Conservation (phyloP, 2,329 filamentous ascomycete species). For the Rosellinia necatrix region DNA sequence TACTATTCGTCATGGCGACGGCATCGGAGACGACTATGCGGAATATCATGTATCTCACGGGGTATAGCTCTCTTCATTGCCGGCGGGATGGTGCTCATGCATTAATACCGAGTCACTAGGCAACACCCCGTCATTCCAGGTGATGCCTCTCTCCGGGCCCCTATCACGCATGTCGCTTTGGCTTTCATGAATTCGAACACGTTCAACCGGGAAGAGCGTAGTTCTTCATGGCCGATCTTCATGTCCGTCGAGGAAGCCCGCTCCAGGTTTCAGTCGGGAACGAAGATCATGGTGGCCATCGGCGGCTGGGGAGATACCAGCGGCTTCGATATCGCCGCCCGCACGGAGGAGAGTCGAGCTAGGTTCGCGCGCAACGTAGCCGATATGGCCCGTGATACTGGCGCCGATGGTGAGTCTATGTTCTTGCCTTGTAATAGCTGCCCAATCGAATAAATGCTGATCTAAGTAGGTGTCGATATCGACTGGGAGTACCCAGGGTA, state of each 20-base stretch:
- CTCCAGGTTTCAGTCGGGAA: slow-evolving; percentile 54
- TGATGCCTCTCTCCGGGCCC: slow-evolving; percentile 42
- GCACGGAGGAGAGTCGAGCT: slow-evolving; percentile 51
- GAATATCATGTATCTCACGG: slow-evolving; percentile 43
- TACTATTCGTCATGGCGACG: slow-evolving; percentile 24
- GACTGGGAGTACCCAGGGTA: slow-evolving; percentile 64
- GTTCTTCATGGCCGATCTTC: slow-evolving; percentile 55
- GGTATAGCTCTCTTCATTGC: slow-evolving; percentile 25
- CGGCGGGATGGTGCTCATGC: not conserved
- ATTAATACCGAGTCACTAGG: slow-evolving; percentile 24
- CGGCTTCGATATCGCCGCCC: slow-evolving; percentile 58
- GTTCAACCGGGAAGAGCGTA: slow-evolving; percentile 52
- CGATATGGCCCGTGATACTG: slow-evolving; percentile 55
- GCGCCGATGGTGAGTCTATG: slow-evolving; percentile 57
- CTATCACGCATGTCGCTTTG: slow-evolving; percentile 60
- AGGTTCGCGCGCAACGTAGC: slow-evolving; percentile 63
- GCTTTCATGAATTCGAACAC: slow-evolving; percentile 56
- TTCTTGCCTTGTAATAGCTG: not conserved
- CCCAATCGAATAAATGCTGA: not conserved
- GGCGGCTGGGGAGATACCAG: slow-evolving; percentile 68
- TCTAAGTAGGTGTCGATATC: slow-evolving; percentile 54
- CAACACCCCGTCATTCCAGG: slow-evolving; percentile 40
- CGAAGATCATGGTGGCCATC: slow-evolving; percentile 66
- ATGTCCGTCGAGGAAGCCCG: slow-evolving; percentile 56
- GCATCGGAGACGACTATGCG: slow-evolving; percentile 30